Evolutionary conservation across 2,329 filamentous ascomycete species (phyloP), one percentile per base, ranked within the genome.

Genomic region (Rutstroemia sp.): DNA sequence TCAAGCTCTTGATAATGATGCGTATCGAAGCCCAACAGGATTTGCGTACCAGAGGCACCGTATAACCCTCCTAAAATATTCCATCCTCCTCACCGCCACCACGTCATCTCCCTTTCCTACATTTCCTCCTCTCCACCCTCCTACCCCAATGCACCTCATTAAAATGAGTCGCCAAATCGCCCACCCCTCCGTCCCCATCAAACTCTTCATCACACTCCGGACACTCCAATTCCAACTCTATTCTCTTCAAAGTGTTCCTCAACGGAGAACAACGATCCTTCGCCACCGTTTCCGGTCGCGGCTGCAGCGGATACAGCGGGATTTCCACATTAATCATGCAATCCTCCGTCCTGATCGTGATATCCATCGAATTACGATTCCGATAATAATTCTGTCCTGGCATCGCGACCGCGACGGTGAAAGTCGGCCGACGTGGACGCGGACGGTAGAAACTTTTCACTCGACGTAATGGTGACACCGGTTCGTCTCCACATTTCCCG

Each of bases 141-240:
- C 38, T 50, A 17, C 49, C 49, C 53, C 53, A 55, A 51, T 55
- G 53, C 7, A 48, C 46, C 12, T 55, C 25, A 44, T 55, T 55
- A 7, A 51, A 55, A 55, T 55, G 53, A 17, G 17, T 21, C 2
- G 34, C 39, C 38, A 55, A 25, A 50, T 55, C 53, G 36, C 23
- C 23, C 5, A 36, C 46, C 4, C 38, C 53, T 3, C 50, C 3
- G 8, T 55, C 25, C 4, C 53, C 53, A 5, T 23, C 16, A 36
- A 55, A 55, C 8, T 55, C 53, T 27, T 19, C 25, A n/a, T 23
- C 53, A 25, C 53, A 55, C 14, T 55, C 53, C 7, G 53, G 53
- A 27, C 53, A 55, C 53, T 55, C 53, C 17, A 55, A 21, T 44
- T 55, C 53, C 46, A 50, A 14, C 39, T 42, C 19, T n/a, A n/a